These are phyloP conservation scores for Sporothrix pallida DNA, from an alignment of 2,329 filamentous ascomycete species.

Conservation along the genomic window DNA sequence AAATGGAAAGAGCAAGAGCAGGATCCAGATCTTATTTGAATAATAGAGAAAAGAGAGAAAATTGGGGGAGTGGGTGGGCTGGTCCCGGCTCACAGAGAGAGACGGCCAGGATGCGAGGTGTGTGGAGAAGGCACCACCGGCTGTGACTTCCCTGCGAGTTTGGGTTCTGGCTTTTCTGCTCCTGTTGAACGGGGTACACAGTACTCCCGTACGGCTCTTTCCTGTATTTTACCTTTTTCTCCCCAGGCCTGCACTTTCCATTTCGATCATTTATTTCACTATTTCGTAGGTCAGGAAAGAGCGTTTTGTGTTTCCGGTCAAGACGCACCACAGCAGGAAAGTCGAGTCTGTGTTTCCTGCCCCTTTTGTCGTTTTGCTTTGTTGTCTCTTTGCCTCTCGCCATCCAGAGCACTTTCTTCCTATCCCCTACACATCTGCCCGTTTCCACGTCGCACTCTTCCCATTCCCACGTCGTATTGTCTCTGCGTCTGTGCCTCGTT, in stretches of 20 bases:
- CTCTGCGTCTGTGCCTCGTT: conserved; percentile 18
- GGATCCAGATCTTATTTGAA: conserved; percentile 30
- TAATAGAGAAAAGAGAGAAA: conserved; percentile 24
- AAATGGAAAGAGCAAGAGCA: conserved; percentile 18
- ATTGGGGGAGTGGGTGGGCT: conserved; percentile 25
- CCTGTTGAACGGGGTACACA: neutral
- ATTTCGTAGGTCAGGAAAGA: neutral
- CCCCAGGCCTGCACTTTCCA: neutral
- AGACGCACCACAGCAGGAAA: neutral
- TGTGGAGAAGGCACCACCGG: conserved; percentile 18
- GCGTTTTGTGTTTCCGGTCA: conserved; percentile 3
- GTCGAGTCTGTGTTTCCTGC: conserved; percentile 14
- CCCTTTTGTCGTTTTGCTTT: conserved; percentile 7
- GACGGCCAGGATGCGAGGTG: conserved; percentile 18
- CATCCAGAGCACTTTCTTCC: neutral
- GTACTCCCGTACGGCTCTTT: neutral
- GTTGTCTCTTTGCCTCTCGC: neutral
- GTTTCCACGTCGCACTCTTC: neutral
- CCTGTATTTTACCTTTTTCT: too few relatives aligned
- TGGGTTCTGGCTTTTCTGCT: neutral
- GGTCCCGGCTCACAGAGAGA: conserved; percentile 14
- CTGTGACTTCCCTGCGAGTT: conserved; percentile 8
- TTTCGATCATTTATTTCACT: neutral
- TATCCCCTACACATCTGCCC: neutral
- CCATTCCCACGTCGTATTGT: conserved; percentile 21